Conservation (phyloP, 2,329 filamentous ascomycete genomes). For the Keithomyces neogunnii region DNA sequence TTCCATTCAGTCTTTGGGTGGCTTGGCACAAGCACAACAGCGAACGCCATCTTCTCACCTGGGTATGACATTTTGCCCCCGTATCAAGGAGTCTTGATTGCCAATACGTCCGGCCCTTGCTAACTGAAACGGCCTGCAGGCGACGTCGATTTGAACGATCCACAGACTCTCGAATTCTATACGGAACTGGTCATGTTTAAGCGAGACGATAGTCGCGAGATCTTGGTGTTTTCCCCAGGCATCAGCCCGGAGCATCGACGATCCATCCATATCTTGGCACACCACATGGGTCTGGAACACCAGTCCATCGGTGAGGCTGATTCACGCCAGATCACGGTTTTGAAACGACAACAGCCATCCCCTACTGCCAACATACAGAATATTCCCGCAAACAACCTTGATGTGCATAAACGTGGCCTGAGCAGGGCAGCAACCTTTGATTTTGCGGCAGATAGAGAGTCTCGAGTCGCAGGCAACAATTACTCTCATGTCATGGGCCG, state of each 20-base stretch:
- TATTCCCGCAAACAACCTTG: constrained; percentile 55
- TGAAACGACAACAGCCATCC: constrained; percentile 53
- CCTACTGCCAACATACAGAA: constrained; percentile 48
- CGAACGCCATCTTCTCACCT: constrained; percentile 33
- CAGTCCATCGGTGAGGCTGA: constrained; percentile 83
- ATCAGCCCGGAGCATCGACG: constrained; percentile 78
- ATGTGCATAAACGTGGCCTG: constrained; percentile 73
- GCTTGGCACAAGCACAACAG: constrained; percentile 54
- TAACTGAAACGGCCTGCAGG: constrained; percentile 17
- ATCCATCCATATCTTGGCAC: constrained; percentile 86
- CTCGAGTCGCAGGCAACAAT: constrained; percentile 54
- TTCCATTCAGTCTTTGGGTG: constrained; percentile 73
- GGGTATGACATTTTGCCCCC: constrained; percentile 22
- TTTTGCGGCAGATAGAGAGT: constrained; percentile 75
- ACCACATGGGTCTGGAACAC: constrained; percentile 89
- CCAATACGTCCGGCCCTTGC: not conserved
- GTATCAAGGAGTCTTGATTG: not conserved
- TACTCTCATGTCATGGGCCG: constrained; percentile 67
- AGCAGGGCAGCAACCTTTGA: constrained; percentile 96
- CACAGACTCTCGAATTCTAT: constrained; percentile 78
- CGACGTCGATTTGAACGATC: constrained; percentile 88
- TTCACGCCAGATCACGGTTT: constrained; percentile 83
- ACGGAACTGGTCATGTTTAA: constrained; percentile 86
- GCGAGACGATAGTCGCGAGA: constrained; percentile 67
- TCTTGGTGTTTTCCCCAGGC: constrained; percentile 73